A percentile compares a stretch with the other conserved stretches of the same genome.
Conservation (phyloP, 352 stramenopile genomes). For the Phytophthora nicotianae region DNA sequence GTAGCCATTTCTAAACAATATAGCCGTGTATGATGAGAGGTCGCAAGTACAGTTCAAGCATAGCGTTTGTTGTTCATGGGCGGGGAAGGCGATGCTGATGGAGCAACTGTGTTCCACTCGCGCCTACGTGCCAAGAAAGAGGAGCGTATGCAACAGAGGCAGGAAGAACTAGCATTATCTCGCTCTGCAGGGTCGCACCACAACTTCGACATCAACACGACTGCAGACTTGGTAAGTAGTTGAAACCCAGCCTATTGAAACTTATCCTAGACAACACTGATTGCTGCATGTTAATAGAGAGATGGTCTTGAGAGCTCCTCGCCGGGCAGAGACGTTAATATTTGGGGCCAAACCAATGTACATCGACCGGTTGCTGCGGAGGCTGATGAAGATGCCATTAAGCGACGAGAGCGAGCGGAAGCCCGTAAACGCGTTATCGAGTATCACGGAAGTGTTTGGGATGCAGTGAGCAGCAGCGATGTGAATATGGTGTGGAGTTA, state of each 20-base stretch:
- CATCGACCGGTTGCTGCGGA: slow-evolving; percentile 18
- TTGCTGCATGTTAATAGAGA: background rate
- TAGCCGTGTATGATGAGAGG: slow-evolving; percentile 14
- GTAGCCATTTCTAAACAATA: slow-evolving; percentile 7
- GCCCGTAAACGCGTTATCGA: slow-evolving; percentile 61
- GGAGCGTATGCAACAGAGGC: slow-evolving; percentile 39
- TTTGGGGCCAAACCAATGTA: background rate
- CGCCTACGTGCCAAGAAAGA: slow-evolving; percentile 66
- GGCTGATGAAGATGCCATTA: slow-evolving; percentile 29
- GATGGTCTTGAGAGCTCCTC: background rate
- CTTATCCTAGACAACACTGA: background rate
- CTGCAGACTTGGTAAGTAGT: slow-evolving; percentile 4
- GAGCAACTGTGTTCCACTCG: slow-evolving; percentile 44
- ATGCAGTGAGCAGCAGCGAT: slow-evolving; percentile 49
- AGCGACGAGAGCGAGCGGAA: slow-evolving; percentile 56
- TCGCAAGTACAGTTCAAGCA: slow-evolving; percentile 1
- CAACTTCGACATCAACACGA: slow-evolving; percentile 12
- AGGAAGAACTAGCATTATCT: slow-evolving; percentile 20
- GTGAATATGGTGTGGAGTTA: slow-evolving; percentile 62
- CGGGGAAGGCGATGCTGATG: slow-evolving; percentile 9
- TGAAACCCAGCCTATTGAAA: background rate
- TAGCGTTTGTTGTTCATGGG: slow-evolving; percentile 5
- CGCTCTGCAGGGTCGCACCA: slow-evolving; percentile 6
- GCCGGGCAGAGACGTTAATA: slow-evolving; percentile 2
- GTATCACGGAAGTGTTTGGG: slow-evolving; percentile 61